Evolutionary conservation across 1,284 basidiomycete species (phyloP).

Genomic region (Tylopilus orsonianus): DNA sequence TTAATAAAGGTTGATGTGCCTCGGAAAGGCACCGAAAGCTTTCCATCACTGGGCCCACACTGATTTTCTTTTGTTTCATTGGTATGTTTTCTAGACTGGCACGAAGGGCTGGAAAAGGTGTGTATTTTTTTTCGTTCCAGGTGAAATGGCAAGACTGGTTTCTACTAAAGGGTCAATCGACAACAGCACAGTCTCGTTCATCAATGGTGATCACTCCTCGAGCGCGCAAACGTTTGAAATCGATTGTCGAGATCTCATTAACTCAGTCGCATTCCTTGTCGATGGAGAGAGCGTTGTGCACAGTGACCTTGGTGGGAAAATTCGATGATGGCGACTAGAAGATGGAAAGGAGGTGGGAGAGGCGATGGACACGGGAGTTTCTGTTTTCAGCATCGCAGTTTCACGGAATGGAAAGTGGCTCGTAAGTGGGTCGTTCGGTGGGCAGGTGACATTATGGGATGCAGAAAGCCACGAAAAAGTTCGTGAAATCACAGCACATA

Average conservation of each 20-base stretch:
- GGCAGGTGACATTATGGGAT: no score
- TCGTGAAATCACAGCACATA: background rate
- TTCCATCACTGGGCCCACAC: no score
- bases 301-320: background rate
- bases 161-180: background rate
- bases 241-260: background rate
- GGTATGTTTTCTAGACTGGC: no score
- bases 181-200: background rate
- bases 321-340: background rate
- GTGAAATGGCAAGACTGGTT: background rate
- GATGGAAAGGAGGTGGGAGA: conserved; percentile 6
- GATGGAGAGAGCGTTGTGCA: background rate
- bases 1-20: no score
- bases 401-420: no score
- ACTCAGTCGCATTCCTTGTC: background rate
- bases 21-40: no score
- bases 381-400: conserved; percentile 1
- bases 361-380: conserved; percentile 1
- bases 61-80: no score
- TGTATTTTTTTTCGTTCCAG: no score
- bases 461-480: background rate
- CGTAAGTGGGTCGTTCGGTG: no score
- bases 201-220: no score
- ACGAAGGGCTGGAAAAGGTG: no score
- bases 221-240: background rate